phyloP scores from a whole-genome alignment of 345 rosid genomes.

The Lenwebbia sp. region DNA sequence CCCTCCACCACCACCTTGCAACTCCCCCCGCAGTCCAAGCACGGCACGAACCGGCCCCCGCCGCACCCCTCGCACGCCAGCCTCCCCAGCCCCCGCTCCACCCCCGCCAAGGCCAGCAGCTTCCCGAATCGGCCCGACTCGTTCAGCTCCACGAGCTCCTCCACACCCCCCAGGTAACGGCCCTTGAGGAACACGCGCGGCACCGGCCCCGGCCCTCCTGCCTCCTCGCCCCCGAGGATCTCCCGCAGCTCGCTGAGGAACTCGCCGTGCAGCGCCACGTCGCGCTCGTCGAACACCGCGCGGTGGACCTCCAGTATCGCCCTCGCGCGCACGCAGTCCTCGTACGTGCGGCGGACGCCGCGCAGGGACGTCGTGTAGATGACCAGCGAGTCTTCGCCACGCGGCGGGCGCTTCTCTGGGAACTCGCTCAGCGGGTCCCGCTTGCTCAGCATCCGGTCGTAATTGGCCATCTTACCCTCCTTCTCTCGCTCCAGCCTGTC shows the following conservation, averaged over 20 bases:
- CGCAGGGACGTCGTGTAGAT: slow-evolving; percentile 86
- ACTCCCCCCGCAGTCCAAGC: slow-evolving; percentile 83
- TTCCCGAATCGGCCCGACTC: slow-evolving; percentile 62
- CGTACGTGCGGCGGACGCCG: slow-evolving; percentile 75
- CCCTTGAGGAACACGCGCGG: slow-evolving; percentile 86
- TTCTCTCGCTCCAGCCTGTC: slow-evolving; percentile 61
- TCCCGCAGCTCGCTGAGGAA: slow-evolving; percentile 53
- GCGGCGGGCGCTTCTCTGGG: slow-evolving; percentile 73
- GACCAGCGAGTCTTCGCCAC: slow-evolving; percentile 52
- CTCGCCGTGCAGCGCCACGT: slow-evolving; percentile 73
- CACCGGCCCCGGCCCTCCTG: slow-evolving; percentile 2
- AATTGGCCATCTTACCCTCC: slow-evolving; percentile 46
- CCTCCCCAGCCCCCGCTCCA: slow-evolving; percentile 60
- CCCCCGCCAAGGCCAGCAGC: slow-evolving; percentile 52
- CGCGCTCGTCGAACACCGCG: slow-evolving; percentile 74
- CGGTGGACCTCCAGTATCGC: slow-evolving; percentile 44
- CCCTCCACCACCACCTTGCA: slow-evolving; percentile 55
- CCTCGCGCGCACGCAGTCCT: slow-evolving; percentile 49
- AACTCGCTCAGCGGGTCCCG: slow-evolving; percentile 64
- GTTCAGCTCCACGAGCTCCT: slow-evolving; percentile 54
- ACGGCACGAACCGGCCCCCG: slow-evolving; percentile 79
- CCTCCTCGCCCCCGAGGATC: slow-evolving; percentile 39
- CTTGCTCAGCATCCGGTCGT: slow-evolving; percentile 20
- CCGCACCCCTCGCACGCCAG: slow-evolving; percentile 83
- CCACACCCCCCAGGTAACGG: slow-evolving; percentile 71